A percentile compares a stretch with the other conserved stretches of the same genome.
Evolutionary conservation across 345 rosid genomes (phyloP).

Genomic region (Brassica carinata): DNA sequence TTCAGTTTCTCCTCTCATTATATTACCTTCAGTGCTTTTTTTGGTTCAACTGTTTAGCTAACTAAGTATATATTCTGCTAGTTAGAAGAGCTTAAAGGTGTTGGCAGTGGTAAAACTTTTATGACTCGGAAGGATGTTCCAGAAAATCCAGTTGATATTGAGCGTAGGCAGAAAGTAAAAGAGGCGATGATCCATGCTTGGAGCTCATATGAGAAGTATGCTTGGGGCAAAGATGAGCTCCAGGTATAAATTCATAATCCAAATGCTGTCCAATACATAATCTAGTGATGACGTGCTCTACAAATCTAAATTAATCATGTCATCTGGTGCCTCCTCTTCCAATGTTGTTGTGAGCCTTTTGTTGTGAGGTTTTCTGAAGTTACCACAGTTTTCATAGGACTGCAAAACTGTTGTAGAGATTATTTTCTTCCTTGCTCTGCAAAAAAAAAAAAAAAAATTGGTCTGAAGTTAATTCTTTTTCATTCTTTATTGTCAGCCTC

Average conservation of each 20-base stretch:
- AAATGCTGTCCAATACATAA: neutral
- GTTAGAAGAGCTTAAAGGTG: slow-evolving; percentile 58
- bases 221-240: slow-evolving; percentile 97
- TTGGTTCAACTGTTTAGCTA: slow-evolving; percentile 7
- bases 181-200: slow-evolving; percentile 99
- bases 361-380: too few species aligned
- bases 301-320: neutral
- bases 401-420: neutral
- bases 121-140: slow-evolving; percentile 36
- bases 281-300: neutral
- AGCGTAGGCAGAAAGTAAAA: slow-evolving; percentile 85
- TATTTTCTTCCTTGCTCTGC: slow-evolving; percentile 6
- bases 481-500: slow-evolving; percentile 56
- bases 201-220: slow-evolving; percentile 94
- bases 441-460: neutral
- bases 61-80: slow-evolving; percentile 35
- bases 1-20: neutral
- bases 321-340: neutral
- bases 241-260: slow-evolving; percentile 52
- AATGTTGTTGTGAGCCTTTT: neutral
- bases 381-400: too few species aligned
- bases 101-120: slow-evolving; percentile 28
- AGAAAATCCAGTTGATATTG: slow-evolving; percentile 64
- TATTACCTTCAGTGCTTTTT: neutral
- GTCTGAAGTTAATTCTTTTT: slow-evolving; percentile 14